These are phyloP conservation scores for Silene latifolia DNA, from an alignment of 148 eudicot genomes.

Conservation along the genomic window DNA sequence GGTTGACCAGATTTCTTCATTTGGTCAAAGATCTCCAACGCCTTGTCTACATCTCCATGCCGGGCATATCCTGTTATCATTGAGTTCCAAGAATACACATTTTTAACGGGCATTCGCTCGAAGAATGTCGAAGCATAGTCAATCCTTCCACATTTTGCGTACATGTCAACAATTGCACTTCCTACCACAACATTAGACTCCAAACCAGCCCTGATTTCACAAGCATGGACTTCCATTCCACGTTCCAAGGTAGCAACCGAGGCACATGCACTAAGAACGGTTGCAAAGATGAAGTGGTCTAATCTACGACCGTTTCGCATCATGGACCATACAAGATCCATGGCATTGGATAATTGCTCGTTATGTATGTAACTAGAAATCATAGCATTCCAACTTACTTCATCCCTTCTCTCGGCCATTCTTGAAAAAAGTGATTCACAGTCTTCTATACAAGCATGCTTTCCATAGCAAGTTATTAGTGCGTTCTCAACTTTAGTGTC, in stretches of 20 bases:
- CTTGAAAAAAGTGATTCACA: constrained; percentile 58
- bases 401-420: constrained; percentile 61
- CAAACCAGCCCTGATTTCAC: constrained; percentile 64
- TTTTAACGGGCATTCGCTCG: constrained; percentile 51
- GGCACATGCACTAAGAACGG: constrained; percentile 85
- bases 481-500: constrained; percentile 53
- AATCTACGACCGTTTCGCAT: constrained; percentile 56
- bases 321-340: constrained; percentile 68
- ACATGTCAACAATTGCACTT: constrained; percentile 90
- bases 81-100: constrained; percentile 80
- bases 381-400: constrained; percentile 76
- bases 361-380: constrained; percentile 77
- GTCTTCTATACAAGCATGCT: constrained; percentile 50
- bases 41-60: constrained; percentile 62
- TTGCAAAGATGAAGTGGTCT: constrained; percentile 65
- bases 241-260: constrained; percentile 76
- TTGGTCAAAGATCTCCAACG: constrained; percentile 46
- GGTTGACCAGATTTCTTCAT: constrained; percentile 52
- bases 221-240: constrained; percentile 88
- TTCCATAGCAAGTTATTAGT: constrained; percentile 76
- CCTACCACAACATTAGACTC: constrained; percentile 74
- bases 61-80: constrained; percentile 75
- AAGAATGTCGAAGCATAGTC: constrained; percentile 72
- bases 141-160: constrained; percentile 79
- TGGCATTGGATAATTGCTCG: constrained; percentile 53